These are phyloP conservation scores for Gynostemma pentaphyllum DNA, from an alignment of 306 rosid genomes.

Conservation along the genomic window DNA sequence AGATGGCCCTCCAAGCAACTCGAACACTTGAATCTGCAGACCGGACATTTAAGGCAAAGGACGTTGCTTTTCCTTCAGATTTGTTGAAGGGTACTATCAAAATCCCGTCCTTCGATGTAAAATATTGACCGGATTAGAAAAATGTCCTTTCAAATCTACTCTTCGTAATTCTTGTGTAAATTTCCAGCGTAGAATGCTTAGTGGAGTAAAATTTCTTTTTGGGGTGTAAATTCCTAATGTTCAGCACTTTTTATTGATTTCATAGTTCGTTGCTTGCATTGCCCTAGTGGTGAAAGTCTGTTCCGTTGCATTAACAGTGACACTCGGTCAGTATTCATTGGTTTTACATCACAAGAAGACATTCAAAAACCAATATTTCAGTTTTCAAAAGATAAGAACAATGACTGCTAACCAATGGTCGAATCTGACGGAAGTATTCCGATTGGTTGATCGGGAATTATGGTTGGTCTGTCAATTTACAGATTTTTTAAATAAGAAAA, in stretches of 20 bases:
- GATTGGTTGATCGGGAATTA: no score
- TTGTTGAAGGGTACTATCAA: conserved; percentile 49
- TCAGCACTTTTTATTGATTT: not conserved
- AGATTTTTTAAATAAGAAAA: no score
- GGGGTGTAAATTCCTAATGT: not conserved
- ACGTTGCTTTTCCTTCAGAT: conserved; percentile 33
- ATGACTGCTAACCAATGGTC: no score
- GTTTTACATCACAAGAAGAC: no score
- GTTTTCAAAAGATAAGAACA: no score
- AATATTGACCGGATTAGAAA: conserved; percentile 11
- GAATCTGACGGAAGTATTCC: no score
- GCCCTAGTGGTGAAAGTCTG: no score
- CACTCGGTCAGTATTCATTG: no score
- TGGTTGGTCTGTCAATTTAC: no score
- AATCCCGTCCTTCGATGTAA: conserved; percentile 39
- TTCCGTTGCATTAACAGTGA: no score
- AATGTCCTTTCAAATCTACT: not conserved
- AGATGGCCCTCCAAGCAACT: conserved; percentile 94
- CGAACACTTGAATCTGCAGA: conserved; percentile 64
- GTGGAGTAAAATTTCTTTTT: not conserved
- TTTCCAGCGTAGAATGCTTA: not conserved
- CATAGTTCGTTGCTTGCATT: no score
- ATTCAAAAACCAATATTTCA: no score
- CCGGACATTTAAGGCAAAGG: conserved; percentile 27
- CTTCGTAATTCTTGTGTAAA: not conserved